These are phyloP conservation scores for Neurospora sp. DNA, from an alignment of 495 filamentous ascomycete species.

Conservation along the genomic window DNA sequence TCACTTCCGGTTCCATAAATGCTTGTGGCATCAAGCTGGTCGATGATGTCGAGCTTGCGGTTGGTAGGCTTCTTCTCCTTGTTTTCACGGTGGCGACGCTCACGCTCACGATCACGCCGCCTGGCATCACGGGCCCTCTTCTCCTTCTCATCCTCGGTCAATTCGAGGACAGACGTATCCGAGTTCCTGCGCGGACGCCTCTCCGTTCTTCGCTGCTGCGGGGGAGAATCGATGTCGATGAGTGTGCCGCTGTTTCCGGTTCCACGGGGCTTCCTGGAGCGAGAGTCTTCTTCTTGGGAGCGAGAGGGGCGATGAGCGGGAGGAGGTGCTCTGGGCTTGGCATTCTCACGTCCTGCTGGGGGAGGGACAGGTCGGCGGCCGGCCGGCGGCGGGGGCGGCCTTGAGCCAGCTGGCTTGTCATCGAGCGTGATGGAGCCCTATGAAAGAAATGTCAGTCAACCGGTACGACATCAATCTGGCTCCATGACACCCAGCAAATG, in stretches of 20 bases:
- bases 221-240: slow-evolving; percentile 20
- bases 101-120: slow-evolving; percentile 67
- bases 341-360: slow-evolving; percentile 38
- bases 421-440: slow-evolving; percentile 45
- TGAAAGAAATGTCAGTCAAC: slow-evolving; percentile 5
- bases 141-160: slow-evolving; percentile 71
- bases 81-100: slow-evolving; percentile 49
- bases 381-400: slow-evolving; percentile 30
- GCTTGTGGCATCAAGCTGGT: slow-evolving; percentile 93
- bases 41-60: slow-evolving; percentile 81
- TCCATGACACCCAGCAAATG: neutral
- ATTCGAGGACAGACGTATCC: slow-evolving; percentile 78
- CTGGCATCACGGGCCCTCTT: slow-evolving; percentile 60
- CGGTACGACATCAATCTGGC: neutral
- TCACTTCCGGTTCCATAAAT: slow-evolving; percentile 91
- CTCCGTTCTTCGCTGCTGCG: slow-evolving; percentile 29
- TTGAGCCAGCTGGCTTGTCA: slow-evolving; percentile 14
- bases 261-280: slow-evolving; percentile 31
- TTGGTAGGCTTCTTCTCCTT: slow-evolving; percentile 47
- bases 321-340: slow-evolving; percentile 34
- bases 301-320: slow-evolving; percentile 48
- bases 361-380: slow-evolving; percentile 26
- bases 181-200: slow-evolving; percentile 76
- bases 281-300: slow-evolving; percentile 52
- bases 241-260: slow-evolving; percentile 21